phyloP scores from a whole-genome alignment of 2,329 filamentous ascomycete species.

The Aspergillus arachidicola region DNA sequence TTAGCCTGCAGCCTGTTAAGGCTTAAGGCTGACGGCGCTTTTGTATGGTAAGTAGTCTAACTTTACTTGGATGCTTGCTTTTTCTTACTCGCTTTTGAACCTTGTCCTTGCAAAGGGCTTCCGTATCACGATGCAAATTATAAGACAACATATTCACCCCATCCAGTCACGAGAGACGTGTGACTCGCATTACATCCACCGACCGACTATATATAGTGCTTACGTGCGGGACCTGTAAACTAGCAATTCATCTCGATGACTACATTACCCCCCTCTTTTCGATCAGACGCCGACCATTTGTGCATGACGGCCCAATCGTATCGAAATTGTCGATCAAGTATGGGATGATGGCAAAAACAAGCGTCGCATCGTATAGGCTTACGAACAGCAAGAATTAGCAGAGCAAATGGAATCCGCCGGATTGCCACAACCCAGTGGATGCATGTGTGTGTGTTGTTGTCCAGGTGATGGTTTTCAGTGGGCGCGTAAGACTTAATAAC shows the following conservation, averaged over 20 bases:
- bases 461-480: constrained; percentile 11
- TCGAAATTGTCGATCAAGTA: neutral
- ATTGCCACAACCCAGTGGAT: constrained; percentile 23
- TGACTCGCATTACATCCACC: constrained; percentile 5
- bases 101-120: constrained; percentile 1
- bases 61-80: constrained; percentile 14
- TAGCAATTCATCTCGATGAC: neutral
- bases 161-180: neutral
- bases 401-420: constrained; percentile 10
- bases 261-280: neutral
- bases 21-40: constrained; percentile 39
- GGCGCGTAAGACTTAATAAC: constrained; percentile 14
- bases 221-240: neutral
- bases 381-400: constrained; percentile 10
- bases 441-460: constrained; percentile 19
- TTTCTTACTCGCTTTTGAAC: neutral
- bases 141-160: neutral
- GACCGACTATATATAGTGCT: constrained; percentile 10
- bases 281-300: constrained; percentile 3
- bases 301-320: neutral
- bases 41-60: constrained; percentile 13
- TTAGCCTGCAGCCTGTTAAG: constrained; percentile 36
- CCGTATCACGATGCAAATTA: neutral
- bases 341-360: neutral
- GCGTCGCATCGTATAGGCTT: constrained; percentile 7